These are phyloP conservation scores for Eucalyptus marginata DNA, from an alignment of 345 rosid genomes.

Conservation along the genomic window DNA sequence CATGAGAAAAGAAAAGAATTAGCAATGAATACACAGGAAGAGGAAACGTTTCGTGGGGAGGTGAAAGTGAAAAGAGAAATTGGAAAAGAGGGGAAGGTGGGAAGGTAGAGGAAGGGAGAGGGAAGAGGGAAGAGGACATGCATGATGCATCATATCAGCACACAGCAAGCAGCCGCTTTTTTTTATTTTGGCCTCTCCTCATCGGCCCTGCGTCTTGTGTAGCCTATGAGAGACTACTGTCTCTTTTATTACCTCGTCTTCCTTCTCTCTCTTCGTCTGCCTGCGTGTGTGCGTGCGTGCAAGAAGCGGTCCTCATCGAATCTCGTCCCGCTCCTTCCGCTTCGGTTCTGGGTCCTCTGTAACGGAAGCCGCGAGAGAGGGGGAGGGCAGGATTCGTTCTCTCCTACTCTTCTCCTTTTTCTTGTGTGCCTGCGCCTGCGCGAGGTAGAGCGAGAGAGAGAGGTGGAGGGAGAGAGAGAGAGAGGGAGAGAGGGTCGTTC, in stretches of 20 bases:
- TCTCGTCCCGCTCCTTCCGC: background rate
- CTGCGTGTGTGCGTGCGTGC: background rate
- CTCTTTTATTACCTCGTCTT: background rate
- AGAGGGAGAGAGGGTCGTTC: background rate
- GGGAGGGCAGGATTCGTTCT: background rate
- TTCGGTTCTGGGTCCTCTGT: background rate
- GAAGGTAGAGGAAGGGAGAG: background rate
- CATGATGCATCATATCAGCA: background rate
- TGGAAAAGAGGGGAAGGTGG: background rate
- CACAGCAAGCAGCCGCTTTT: background rate
- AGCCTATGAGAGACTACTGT: background rate
- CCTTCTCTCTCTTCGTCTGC: background rate
- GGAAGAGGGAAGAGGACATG: background rate
- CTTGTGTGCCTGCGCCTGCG: background rate
- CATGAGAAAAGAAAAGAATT: background rate
- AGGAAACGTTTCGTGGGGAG: background rate
- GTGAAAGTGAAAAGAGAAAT: background rate
- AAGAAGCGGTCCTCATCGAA: background rate
- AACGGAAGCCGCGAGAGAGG: background rate
- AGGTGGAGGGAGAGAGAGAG: background rate
- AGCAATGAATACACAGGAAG: background rate
- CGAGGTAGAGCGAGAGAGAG: background rate
- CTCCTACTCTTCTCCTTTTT: background rate
- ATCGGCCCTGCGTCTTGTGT: background rate
- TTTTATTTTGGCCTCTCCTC: background rate